phyloP scores from a whole-genome alignment of 129 eudicot species.

The Lactuca sativa region DNA sequence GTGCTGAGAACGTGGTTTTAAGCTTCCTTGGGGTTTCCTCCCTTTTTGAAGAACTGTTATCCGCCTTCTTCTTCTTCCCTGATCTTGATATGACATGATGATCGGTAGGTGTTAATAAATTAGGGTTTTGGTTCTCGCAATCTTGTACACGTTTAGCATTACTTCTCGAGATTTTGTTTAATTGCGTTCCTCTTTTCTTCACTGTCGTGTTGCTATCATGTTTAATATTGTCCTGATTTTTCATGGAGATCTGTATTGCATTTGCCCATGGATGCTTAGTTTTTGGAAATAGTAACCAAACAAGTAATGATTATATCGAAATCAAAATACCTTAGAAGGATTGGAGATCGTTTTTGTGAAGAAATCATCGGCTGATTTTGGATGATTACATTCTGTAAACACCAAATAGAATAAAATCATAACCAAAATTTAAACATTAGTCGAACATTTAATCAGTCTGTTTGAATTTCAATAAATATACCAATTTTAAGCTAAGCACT shows the following conservation, averaged over 20 bases:
- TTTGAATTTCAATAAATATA: no score
- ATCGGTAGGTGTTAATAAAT: constrained; percentile 42
- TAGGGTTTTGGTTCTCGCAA: constrained; percentile 67
- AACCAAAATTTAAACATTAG: no score
- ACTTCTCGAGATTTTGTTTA: constrained; percentile 20
- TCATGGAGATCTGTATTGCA: no score
- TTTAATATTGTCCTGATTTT: no score
- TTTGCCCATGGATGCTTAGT: no score
- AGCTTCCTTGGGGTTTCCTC: constrained; percentile 39
- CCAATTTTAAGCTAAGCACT: no score
- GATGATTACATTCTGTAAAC: constrained; percentile 68
- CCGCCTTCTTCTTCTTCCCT: constrained; percentile 32
- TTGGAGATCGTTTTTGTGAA: constrained; percentile 28
- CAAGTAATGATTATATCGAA: background rate
- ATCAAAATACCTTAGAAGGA: constrained; percentile 27
- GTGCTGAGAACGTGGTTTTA: constrained; percentile 55
- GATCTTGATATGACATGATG: constrained; percentile 50
- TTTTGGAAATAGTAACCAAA: no score
- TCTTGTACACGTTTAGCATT: constrained; percentile 36
- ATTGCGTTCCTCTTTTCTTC: constrained; percentile 53
- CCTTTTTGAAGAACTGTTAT: constrained; percentile 3
- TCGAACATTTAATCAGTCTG: no score
- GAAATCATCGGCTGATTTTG: constrained; percentile 70
- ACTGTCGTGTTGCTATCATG: constrained; percentile 44
- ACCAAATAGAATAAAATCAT: background rate